Conservation (phyloP, 257 asterid genomes). For the Solanum pennellii region DNA sequence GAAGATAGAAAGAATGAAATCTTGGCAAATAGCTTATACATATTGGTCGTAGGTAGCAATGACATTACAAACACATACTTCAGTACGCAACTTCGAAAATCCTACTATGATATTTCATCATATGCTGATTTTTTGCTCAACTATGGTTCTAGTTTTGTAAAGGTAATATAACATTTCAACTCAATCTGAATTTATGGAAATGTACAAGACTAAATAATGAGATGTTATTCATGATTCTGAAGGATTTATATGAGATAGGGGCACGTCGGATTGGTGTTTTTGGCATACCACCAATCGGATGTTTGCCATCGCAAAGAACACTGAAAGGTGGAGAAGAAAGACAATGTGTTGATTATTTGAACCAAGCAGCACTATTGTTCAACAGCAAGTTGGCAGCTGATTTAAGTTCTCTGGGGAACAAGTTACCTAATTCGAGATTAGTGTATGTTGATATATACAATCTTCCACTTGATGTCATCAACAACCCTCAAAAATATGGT, state of each 20-base stretch:
- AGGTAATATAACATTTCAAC: conserved; percentile 15
- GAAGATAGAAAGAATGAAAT: conserved; percentile 24
- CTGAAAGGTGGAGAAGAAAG: conserved; percentile 43
- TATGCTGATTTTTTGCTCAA: conserved; percentile 32
- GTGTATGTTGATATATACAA: conserved; percentile 36
- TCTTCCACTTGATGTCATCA: conserved; percentile 36
- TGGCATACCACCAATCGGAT: conserved; percentile 61
- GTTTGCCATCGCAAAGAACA: conserved; percentile 73
- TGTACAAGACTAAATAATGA: neutral
- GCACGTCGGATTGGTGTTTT: conserved; percentile 40
- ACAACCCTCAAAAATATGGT: conserved; percentile 51
- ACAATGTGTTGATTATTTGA: conserved; percentile 27
- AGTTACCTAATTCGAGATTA: conserved; percentile 19
- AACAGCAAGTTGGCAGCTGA: conserved; percentile 31
- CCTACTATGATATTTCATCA: conserved; percentile 29
- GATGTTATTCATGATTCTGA: neutral
- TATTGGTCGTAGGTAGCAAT: conserved; percentile 25
- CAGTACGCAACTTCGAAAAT: conserved; percentile 12
- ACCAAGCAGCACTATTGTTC: conserved; percentile 27
- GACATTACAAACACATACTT: conserved; percentile 49
- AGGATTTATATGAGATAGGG: conserved; percentile 49
- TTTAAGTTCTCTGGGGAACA: conserved; percentile 17
- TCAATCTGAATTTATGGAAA: neutral
- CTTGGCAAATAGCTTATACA: conserved; percentile 9
- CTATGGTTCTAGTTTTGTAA: conserved; percentile 39